Conservation (phyloP, 2,329 filamentous ascomycete genomes). For the Neophaeococcomyces aloes region DNA sequence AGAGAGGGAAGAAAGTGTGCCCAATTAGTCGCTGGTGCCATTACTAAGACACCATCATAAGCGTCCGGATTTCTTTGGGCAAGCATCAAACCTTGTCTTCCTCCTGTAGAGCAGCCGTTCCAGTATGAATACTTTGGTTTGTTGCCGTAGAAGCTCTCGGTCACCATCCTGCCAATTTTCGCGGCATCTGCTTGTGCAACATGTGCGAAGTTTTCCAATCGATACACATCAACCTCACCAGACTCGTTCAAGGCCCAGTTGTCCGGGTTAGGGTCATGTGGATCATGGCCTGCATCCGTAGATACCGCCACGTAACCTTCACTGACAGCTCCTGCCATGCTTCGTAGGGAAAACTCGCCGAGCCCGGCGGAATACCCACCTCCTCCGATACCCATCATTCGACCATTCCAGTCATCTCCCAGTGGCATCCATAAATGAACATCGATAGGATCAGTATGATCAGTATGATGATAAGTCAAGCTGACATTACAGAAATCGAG, state of each 20-base stretch:
- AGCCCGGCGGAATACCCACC: conserved; percentile 23
- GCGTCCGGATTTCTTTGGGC: conserved; percentile 20
- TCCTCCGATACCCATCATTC: conserved; percentile 32
- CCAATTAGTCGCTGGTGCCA: conserved; percentile 15
- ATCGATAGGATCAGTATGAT: conserved; percentile 28
- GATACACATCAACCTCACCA: conserved; percentile 26
- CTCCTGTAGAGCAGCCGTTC: conserved; percentile 49
- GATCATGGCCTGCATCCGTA: conserved; percentile 16
- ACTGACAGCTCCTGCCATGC: conserved; percentile 7
- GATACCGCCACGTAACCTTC: conserved; percentile 17
- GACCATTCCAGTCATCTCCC: conserved; percentile 27
- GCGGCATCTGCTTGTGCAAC: conserved; percentile 26
- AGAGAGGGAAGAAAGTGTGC: background rate
- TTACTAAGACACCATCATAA: conserved; percentile 22
- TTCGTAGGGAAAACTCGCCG: conserved; percentile 7
- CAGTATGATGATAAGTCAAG: conserved; percentile 33
- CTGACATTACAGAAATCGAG: conserved; percentile 33
- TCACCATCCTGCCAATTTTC: conserved; percentile 16
- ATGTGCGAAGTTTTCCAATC: conserved; percentile 27
- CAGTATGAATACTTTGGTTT: conserved; percentile 34
- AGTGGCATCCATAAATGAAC: conserved; percentile 29
- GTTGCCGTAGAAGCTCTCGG: conserved; percentile 9
- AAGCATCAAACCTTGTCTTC: conserved; percentile 47
- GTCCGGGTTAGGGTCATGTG: background rate
- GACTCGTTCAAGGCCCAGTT: conserved; percentile 7